phyloP scores from a whole-genome alignment of 768 basidiomycete species.

The Tylopilus cervinicoccineus region DNA sequence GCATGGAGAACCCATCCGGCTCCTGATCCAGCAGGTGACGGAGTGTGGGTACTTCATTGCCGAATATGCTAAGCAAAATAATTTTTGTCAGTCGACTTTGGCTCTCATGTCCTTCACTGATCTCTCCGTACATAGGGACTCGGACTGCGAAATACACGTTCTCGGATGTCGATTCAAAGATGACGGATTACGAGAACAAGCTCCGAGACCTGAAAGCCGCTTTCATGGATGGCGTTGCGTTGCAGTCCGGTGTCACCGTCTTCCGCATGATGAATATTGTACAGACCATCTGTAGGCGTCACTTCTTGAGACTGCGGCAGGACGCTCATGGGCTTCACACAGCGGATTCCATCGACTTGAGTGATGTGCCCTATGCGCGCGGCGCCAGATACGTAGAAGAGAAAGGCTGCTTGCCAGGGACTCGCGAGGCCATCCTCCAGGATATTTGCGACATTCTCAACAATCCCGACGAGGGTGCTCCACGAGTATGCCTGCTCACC shows the following conservation, averaged over 20 bases:
- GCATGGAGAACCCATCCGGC: slow-evolving; percentile 5
- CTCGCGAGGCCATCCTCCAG: slow-evolving; percentile 14
- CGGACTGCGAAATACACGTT: slow-evolving; percentile 17
- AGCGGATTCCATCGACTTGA: slow-evolving; percentile 19
- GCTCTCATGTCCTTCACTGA: neutral
- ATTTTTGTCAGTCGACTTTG: slow-evolving; percentile 12
- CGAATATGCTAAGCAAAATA: slow-evolving; percentile 16
- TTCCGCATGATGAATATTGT: slow-evolving; percentile 19
- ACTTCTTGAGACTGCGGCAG: neutral
- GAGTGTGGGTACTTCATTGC: slow-evolving; percentile 24
- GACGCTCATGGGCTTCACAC: neutral
- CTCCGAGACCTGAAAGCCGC: slow-evolving; percentile 16
- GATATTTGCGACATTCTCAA: slow-evolving; percentile 19
- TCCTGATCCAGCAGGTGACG: slow-evolving; percentile 19
- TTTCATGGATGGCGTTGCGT: slow-evolving; percentile 13
- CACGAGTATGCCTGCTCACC: slow-evolving; percentile 25
- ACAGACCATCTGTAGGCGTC: slow-evolving; percentile 3
- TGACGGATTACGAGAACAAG: slow-evolving; percentile 16
- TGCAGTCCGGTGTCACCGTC: slow-evolving; percentile 16
- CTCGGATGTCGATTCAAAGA: slow-evolving; percentile 16
- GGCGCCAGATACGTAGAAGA: slow-evolving; percentile 23
- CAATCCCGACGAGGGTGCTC: slow-evolving; percentile 7
- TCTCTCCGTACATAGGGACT: slow-evolving; percentile 2
- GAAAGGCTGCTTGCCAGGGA: slow-evolving; percentile 19
- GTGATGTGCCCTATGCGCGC: slow-evolving; percentile 18